Conservation (phyloP, 2,329 filamentous ascomycete genomes). For the Phyllachora maydis region DNA sequence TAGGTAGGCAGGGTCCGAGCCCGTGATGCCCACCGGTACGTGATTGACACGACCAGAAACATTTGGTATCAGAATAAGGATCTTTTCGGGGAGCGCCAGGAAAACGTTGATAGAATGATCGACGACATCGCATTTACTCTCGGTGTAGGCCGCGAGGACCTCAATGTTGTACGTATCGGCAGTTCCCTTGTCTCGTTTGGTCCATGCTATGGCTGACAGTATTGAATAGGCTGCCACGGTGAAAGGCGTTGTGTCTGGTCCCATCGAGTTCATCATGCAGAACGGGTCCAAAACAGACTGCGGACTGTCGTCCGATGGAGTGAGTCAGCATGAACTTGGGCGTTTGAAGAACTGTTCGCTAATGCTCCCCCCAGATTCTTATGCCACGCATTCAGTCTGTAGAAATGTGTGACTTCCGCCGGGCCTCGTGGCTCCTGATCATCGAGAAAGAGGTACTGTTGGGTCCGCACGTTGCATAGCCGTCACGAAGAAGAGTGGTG, state of each 20-base stretch:
- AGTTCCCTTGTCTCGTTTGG: constrained; percentile 1
- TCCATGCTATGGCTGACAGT: no score
- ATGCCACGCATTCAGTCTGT: constrained; percentile 34
- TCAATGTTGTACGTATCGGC: constrained; percentile 43
- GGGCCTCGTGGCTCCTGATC: constrained; percentile 44
- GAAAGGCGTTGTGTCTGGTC: constrained; percentile 50
- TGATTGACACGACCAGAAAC: no score
- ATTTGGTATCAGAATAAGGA: constrained; percentile 62
- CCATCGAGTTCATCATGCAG: constrained; percentile 17
- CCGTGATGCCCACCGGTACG: no score
- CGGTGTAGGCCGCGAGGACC: constrained; percentile 34
- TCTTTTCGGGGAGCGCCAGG: constrained; percentile 44
- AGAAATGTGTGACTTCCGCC: constrained; percentile 23
- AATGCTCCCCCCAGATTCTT: constrained; percentile 25
- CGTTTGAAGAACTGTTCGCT: constrained; percentile 1
- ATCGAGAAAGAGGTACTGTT: constrained; percentile 66
- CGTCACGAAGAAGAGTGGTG: no score
- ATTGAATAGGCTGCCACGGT: constrained; percentile 44
- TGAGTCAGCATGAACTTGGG: no score
- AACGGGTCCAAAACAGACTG: no score
- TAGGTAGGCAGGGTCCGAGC: no score
- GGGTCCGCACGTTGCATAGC: no score
- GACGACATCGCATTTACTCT: constrained; percentile 58
- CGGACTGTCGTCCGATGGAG: background rate
- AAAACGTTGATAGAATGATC: constrained; percentile 47